Base-by-base conservation (phyloP, 306 rosid genomes). In the Rosa lucieae region DNA sequence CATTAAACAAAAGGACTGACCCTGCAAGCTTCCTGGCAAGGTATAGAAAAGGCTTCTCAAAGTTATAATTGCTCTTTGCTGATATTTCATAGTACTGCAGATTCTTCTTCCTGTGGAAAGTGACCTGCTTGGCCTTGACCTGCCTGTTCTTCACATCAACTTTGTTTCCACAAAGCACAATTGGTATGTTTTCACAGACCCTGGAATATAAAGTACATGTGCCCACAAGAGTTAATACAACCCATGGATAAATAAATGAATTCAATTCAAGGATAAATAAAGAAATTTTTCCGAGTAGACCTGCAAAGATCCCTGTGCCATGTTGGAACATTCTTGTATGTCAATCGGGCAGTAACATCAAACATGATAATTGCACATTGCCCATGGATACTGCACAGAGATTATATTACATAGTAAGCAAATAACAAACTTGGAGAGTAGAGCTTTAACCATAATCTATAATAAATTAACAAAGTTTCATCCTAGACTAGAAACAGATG, bases 11-110 rank as follows among this genome's bases (percentile, higher is more conserved):
- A 5, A 2, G n/a, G 29, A 17, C 42, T 65, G 4, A 92, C 97
- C 97, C 96, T 0, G 97, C 97, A 81, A 93, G 94, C 80, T 93
- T 93, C 87, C 97, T 84, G 72, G 96, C 96, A 37, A 93, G 93
- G 77, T 93, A 90, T 7, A 93, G 61, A 49, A 93, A 93, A 29
- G 97, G 94, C 81, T 85, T 92, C 84, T 92, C 97, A 35, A 92
- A 92, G 77, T 92, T 92, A 35, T 92, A 92, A 74, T 92, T 92
- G 84, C 97, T 92, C 92, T 90, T 92, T 1, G 97, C 97, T 49
- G 97, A 92, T 21, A 92, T 92, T 77, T 92, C 97, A 35, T 92
- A 92, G 80, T 92, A 92, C 84, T 92, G 94, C 79, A 92, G 80
- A 75, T 90, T 90, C 82, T 92, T 92, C 83, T 92, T 92, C 84